These are phyloP conservation scores for Ambrosia trifida DNA, from an alignment of 129 eudicot genomes.

Conservation along the genomic window DNA sequence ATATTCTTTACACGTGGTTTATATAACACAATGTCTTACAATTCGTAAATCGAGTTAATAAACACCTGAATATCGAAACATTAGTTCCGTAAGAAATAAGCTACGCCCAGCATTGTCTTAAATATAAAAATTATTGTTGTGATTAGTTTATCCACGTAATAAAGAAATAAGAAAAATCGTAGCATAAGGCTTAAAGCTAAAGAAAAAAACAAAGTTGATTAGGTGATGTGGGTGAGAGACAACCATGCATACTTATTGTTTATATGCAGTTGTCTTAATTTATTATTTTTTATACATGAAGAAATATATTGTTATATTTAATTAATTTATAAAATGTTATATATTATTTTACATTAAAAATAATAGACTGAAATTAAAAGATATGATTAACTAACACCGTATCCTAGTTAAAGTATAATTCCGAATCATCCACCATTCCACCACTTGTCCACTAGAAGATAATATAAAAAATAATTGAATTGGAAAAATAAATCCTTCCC, in stretches of 20 bases:
- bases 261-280: neutral
- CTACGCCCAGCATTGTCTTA: no score
- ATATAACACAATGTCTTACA: no score
- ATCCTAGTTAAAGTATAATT: conserved; percentile 17
- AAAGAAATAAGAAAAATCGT: neutral
- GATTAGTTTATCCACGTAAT: neutral
- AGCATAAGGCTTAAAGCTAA: conserved; percentile 23
- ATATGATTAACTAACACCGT: neutral
- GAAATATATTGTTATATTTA: neutral
- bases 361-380: neutral
- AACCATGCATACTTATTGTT: conserved; percentile 16
- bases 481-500: neutral
- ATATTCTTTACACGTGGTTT: no score
- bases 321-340: neutral
- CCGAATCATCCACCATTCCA: conserved; percentile 28
- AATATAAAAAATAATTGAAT: conserved; percentile 17
- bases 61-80: no score
- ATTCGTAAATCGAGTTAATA: no score
- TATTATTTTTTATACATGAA: neutral
- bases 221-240: conserved; percentile 21
- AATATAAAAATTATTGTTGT: neutral
- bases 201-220: conserved; percentile 24
- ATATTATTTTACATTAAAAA: neutral
- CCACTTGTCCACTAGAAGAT: conserved; percentile 22
- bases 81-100: no score